Conservation (phyloP, 805 yeast species). For the Candida xyloterini region DNA sequence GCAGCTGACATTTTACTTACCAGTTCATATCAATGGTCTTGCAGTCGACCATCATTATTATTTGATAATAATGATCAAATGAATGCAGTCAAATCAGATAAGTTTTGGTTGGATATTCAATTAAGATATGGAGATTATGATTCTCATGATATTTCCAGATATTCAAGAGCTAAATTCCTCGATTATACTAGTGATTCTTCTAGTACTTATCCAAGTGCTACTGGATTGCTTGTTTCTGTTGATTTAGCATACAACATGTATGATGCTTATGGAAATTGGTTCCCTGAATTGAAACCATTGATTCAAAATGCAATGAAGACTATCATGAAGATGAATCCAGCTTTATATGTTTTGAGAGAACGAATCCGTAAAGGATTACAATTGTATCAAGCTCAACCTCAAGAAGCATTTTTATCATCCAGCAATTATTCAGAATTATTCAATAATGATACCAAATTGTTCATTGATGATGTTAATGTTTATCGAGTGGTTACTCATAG, state of each 20-base stretch:
- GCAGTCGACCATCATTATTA: constrained; percentile 75
- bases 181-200: constrained; percentile 89
- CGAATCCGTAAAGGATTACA: constrained; percentile 93
- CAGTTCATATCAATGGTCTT: constrained; percentile 78
- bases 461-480: constrained; percentile 92
- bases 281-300: constrained; percentile 88
- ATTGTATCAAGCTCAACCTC: constrained; percentile 89
- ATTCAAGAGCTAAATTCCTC: constrained; percentile 86
- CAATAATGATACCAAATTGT: constrained; percentile 76
- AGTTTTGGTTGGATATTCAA: constrained; percentile 95
- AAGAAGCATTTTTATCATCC: constrained; percentile 85
- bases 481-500: constrained; percentile 89
- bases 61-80: constrained; percentile 66
- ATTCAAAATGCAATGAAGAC: constrained; percentile 90
- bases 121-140: constrained; percentile 96
- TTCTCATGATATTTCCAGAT: constrained; percentile 93
- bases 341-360: constrained; percentile 85
- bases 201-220: constrained; percentile 86
- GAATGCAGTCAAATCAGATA: constrained; percentile 56
- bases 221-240: constrained; percentile 86
- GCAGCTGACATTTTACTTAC: constrained; percentile 84
- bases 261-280: constrained; percentile 97
- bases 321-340: constrained; percentile 93
- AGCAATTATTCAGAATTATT: constrained; percentile 88
- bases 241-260: constrained; percentile 95